phyloP scores from a whole-genome alignment of 495 filamentous ascomycete genomes.

The Xylaria telfairii region DNA sequence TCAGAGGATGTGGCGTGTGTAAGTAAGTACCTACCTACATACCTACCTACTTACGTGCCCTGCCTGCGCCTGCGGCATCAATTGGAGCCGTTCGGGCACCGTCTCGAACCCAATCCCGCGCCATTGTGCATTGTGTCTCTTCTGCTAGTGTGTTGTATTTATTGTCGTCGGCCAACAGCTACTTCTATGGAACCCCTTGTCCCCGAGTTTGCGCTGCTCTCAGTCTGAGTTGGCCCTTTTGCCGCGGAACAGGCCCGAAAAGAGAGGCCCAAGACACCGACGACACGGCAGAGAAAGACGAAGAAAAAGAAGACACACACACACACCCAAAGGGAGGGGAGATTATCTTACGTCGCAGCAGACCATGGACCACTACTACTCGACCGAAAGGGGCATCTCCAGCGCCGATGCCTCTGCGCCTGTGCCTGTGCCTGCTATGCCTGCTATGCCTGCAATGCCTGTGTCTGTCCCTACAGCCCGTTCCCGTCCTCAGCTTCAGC shows the following conservation, averaged over 20 bases:
- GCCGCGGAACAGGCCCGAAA: not conserved
- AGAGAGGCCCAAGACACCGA: constrained; percentile 6
- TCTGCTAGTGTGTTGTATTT: not conserved
- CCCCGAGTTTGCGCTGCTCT: not conserved
- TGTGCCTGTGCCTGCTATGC: constrained; percentile 14
- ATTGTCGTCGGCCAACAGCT: not conserved
- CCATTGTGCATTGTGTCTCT: not conserved
- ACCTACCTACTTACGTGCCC: no score
- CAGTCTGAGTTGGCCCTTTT: not conserved
- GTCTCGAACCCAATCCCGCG: constrained; percentile 4
- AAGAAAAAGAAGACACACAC: not conserved
- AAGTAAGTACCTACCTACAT: not conserved
- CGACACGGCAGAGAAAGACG: not conserved
- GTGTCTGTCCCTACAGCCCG: constrained; percentile 28
- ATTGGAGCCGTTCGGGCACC: not conserved
- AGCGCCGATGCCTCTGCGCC: constrained; percentile 7
- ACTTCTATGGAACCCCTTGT: not conserved
- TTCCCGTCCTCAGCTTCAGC: constrained; percentile 43
- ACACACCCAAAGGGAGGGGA: not conserved
- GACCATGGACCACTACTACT: not conserved
- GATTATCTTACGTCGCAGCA: not conserved
- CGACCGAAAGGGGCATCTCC: constrained; percentile 9
- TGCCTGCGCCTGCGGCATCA: not conserved
- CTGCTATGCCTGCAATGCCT: no score
- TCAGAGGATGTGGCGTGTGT: not conserved